Base-by-base conservation (phyloP, 352 stramenopile genomes). In the Pythium monospermum region DNA sequence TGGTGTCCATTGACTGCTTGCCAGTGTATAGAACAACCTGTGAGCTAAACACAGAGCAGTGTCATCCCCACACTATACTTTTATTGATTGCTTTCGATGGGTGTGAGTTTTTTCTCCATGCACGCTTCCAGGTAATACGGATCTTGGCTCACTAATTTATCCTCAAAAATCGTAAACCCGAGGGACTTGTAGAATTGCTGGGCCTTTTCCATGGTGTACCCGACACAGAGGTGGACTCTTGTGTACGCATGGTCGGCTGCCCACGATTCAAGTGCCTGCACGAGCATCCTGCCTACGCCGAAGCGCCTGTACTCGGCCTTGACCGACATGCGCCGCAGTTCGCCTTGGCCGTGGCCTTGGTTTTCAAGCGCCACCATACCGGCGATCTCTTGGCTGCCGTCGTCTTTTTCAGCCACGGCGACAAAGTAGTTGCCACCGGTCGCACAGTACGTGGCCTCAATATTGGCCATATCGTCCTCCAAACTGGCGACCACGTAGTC, bases 391-490 rank as follows among this genome's bases (percentile, higher is more conserved):
- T 61, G 35, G n/a, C n/a, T n/a, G 10, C 27, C 51, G 21, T 54
- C 30, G 19, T 63, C 47, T 18, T 53, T 25, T 16, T 50, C 50
- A 0, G 49, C 35, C 4, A 53, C 64, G 35, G 66, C 72, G 42
- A 80, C 69, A 64, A 67, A 83, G 36, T 73, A 80, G 53, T 78
- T 75, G 25, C 69, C 69, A 21, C 67, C 69, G 3, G 37, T 36
- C 8, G 36, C 33, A 18, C 76, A 69, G 59, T 78, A 83, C 10
- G 56, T 66, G 43, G 47, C 51, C 11, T 62, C 25, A 21, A 78
- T 74, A 37, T 76, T 58, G 16, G 43, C 49, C 44, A 83, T 50
- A 47, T 80, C 67, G 1, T 54, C 33, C 12, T 61, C 44, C 19
- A 80, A 12, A 41, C 43, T 59, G 27, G 57, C 37, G 36, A 51